Evolutionary conservation across 768 basidiomycete species (phyloP).

Genomic region (Panaeolus papilionaceus): DNA sequence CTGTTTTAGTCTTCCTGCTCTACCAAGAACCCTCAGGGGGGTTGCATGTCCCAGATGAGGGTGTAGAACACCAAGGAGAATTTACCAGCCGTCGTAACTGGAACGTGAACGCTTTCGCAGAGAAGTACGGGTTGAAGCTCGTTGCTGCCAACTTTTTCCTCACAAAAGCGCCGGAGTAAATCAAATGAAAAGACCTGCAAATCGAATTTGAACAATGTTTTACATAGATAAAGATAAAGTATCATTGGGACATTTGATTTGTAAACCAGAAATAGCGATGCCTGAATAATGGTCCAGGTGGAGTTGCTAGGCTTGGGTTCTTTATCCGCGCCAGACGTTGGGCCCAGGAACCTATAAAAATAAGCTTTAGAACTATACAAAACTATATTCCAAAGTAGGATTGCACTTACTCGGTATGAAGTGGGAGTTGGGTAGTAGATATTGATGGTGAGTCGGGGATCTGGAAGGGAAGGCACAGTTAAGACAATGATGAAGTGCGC

Average conservation of each 20-base stretch:
- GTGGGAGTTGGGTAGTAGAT: no score
- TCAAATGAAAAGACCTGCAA: background rate
- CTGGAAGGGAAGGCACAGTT: no score
- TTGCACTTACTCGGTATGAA: no score
- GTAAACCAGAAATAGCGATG: background rate
- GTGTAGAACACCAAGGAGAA: slow-evolving; percentile 51
- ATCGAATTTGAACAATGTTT: background rate
- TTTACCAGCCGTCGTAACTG: slow-evolving; percentile 56
- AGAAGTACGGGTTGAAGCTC: slow-evolving; percentile 55
- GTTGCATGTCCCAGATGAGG: slow-evolving; percentile 48
- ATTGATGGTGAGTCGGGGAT: no score
- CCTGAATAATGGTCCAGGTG: background rate
- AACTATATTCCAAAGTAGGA: no score
- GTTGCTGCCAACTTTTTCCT: slow-evolving; percentile 67
- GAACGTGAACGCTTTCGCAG: slow-evolving; percentile 60
- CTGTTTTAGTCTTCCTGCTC: slow-evolving; percentile 55
- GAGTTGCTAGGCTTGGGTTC: background rate
- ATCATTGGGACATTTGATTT: background rate
- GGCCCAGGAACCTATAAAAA: slow-evolving; percentile 4
- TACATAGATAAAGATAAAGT: background rate
- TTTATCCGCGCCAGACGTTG: slow-evolving; percentile 11
- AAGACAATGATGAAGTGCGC: background rate
- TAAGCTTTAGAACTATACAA: background rate
- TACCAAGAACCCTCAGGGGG: slow-evolving; percentile 60
- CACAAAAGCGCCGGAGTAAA: slow-evolving; percentile 37